phyloP scores from a whole-genome alignment of 129 eudicot species.

The Lonicera japonica region DNA sequence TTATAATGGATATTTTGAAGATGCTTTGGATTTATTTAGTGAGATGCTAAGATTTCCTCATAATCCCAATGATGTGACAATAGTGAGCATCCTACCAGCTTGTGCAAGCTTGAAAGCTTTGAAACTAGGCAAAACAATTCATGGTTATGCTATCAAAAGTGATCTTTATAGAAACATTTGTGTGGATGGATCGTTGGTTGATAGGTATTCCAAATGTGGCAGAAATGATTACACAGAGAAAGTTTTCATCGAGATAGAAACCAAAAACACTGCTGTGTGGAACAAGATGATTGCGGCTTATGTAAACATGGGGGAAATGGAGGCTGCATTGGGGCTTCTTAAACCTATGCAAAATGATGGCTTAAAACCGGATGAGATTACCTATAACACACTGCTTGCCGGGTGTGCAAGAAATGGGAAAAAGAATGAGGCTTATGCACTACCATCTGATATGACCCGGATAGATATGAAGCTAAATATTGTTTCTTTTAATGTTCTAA shows the following conservation, averaged over 20 bases:
- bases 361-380: constrained; percentile 19
- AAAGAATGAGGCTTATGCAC: constrained; percentile 10
- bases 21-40: constrained; percentile 14
- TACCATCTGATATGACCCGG: constrained; percentile 14
- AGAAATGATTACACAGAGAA: constrained; percentile 23
- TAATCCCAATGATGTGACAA: constrained; percentile 22
- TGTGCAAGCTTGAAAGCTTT: constrained; percentile 25
- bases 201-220: constrained; percentile 33
- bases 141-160: constrained; percentile 24
- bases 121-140: constrained; percentile 20
- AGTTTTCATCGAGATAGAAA: constrained; percentile 12
- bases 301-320: constrained; percentile 21
- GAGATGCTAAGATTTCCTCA: constrained; percentile 14
- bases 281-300: constrained; percentile 33
- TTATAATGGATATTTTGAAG: constrained; percentile 14
- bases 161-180: constrained; percentile 7
- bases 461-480: constrained; percentile 7
- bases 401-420: constrained; percentile 18
- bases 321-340: constrained; percentile 19
- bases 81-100: constrained; percentile 15
- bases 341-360: constrained; percentile 22
- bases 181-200: constrained; percentile 20
- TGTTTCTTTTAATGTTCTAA: constrained; percentile 17
- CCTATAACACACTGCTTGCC: constrained; percentile 27
- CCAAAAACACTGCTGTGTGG: constrained; percentile 26